Conservation (phyloP, 1,139 yeast genomes). For the Starmera stellimalicola region DNA sequence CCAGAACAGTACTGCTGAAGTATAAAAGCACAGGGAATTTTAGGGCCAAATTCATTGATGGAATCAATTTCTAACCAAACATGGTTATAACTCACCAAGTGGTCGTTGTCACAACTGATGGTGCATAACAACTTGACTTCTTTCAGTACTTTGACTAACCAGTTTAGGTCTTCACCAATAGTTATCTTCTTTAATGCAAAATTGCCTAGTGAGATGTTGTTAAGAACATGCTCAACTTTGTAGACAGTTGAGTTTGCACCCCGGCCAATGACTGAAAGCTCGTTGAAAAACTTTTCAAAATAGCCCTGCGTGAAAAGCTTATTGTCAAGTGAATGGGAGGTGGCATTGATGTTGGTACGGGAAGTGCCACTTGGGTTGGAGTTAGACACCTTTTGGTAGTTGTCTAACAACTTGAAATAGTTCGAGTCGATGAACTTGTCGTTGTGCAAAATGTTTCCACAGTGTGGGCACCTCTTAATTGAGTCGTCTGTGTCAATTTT, state of each 20-base stretch:
- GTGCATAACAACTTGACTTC: conserved; percentile 61
- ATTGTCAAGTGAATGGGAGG: conserved; percentile 15
- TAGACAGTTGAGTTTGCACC: conserved; percentile 83
- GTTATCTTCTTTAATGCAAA: conserved; percentile 82
- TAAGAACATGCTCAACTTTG: conserved; percentile 71
- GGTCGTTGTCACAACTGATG: conserved; percentile 39
- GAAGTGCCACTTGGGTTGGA: conserved; percentile 16
- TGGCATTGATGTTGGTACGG: conserved; percentile 3
- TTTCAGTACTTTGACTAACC: conserved; percentile 60
- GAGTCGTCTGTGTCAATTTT: no score
- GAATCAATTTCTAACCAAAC: conserved; percentile 83
- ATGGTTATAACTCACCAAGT: conserved; percentile 77
- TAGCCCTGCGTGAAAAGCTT: conserved; percentile 60
- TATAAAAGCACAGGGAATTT: conserved; percentile 75
- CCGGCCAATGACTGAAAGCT: conserved; percentile 47
- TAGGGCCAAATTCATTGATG: conserved; percentile 45
- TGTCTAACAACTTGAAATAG: conserved; percentile 28
- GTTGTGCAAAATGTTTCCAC: conserved; percentile 8
- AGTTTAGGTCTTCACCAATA: conserved; percentile 63
- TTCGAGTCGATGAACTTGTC: conserved; percentile 28
- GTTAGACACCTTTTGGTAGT: no score
- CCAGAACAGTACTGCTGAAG: conserved; percentile 84
- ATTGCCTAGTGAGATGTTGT: conserved; percentile 61
- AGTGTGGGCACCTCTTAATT: not conserved
- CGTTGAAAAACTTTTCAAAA: conserved; percentile 56